Base-by-base conservation (phyloP, 495 filamentous ascomycete species). In the Durotheca rogersii region DNA sequence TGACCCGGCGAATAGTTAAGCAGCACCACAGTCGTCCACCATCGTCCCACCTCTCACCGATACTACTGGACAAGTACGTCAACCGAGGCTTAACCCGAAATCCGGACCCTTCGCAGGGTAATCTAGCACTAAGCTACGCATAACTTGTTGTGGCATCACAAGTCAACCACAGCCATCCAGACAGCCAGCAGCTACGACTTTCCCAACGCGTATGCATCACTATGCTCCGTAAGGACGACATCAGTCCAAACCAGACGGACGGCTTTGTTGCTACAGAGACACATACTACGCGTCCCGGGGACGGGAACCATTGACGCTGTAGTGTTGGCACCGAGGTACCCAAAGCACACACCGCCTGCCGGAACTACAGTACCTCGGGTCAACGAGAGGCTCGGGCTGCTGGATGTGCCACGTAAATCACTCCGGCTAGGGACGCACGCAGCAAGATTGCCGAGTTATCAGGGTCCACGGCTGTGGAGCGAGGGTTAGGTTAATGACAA, bases 401-500 rank as follows among this genome's bases (percentile, higher is more conserved):
- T n/a, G n/a, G n/a, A n/a, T n/a, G n/a, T n/a, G n/a, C n/a, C n/a
- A n/a, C n/a, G n/a, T n/a, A n/a, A n/a, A n/a, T n/a, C n/a, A n/a
- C n/a, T n/a, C n/a, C n/a, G n/a, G n/a, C n/a, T n/a, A n/a, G n/a
- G n/a, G n/a, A n/a, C n/a, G 5, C 35, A 37, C 40, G 38, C 51
- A 23, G 42, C 42, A 31, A 58, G 54, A 58, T 58, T 58, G 20
- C 54, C 54, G 54, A 58, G 27, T 47, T 47, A 17, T 36, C 48
- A 53, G 55, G 30, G 48, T 33, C 18, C 34, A 29, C n/a, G 21
- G 20, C 17, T 45, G 56, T 50, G 56, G 49, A 53, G n/a, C n/a
- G 56, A 59, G 56, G 56, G 56, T 59, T 59, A 59, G 56, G 56
- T 59, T 58, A 53, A 39, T 46, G 41, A n/a, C 10, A 40, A 17